Percentiles rank a stretch among this genome's conserved stretches.
Evolutionary conservation across 345 rosid genomes (phyloP).

Genomic region (Sonneratia alba): DNA sequence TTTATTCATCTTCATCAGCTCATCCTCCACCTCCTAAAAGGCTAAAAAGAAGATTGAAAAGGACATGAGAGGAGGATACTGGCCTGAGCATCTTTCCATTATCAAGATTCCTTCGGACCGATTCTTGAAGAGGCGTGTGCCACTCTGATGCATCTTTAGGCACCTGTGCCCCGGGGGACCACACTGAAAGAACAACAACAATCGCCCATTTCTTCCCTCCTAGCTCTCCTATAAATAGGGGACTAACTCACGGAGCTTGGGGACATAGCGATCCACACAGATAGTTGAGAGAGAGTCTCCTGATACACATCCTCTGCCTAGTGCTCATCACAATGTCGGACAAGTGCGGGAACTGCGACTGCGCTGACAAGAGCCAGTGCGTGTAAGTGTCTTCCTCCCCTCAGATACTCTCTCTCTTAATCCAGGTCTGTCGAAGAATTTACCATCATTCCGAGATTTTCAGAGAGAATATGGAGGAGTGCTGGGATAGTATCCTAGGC

Average conservation of each 20-base stretch:
- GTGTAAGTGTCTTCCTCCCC: constrained; percentile 26
- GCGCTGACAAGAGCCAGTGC: constrained; percentile 73
- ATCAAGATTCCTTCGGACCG: constrained; percentile 32
- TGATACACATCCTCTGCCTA: not conserved
- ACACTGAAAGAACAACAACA: not conserved
- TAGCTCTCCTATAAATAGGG: constrained; percentile 39
- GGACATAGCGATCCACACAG: constrained; percentile 15
- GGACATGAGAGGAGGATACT: constrained; percentile 57
- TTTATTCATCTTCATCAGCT: not conserved
- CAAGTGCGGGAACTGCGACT: constrained; percentile 71
- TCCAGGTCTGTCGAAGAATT: not conserved
- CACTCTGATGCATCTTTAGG: constrained; percentile 21
- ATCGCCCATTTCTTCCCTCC: not conserved
- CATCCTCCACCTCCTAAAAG: not conserved
- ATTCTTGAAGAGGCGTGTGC: constrained; percentile 21
- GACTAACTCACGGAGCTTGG: constrained; percentile 8
- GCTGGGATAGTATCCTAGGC: too few relatives aligned
- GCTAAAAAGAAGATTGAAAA: constrained; percentile 12
- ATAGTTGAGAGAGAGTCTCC: not conserved
- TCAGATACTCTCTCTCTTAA: not conserved
- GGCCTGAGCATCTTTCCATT: constrained; percentile 26
- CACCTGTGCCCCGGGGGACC: not conserved
- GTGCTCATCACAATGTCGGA: constrained; percentile 43
- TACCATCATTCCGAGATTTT: too few relatives aligned
- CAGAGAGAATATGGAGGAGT: too few relatives aligned